Base-by-base conservation (phyloP, 305 asterid species). In the Fraxinus baroniana region DNA sequence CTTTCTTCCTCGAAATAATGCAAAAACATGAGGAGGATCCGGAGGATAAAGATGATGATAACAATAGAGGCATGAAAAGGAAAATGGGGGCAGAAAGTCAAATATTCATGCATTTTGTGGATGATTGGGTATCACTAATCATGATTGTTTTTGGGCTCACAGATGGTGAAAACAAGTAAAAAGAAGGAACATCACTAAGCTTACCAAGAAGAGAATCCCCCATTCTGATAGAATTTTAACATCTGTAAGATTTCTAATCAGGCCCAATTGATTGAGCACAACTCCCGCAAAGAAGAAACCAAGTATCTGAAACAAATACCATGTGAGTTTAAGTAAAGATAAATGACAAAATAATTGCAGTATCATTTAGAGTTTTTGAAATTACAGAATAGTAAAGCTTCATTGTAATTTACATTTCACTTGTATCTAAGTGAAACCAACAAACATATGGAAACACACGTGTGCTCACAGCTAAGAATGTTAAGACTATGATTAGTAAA, bases 231-330 rank as follows among this genome's bases (percentile, higher is more conserved):
- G 93, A 89, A 94, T 85, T 89, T 96, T 94, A 86, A 96, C 94
- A 87, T 96, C 99, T 3, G 83, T 94, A 82, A 96, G 87, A 92
- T 96, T 96, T 86, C 95, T 91, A 84, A 96, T 94, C 82, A 92
- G 86, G 83, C 99, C 99, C 82, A 96, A 82, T 74, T 93, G 99
- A 87, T 94, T 96, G 84, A 96, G 98, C 85, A 96, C 98, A 81
- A 96, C 91, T 81, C 99, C 99, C 55, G 98, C 98, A 81, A 90
- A 96, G 94, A 96, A 96, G 93, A 96, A 96, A 85, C 99, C 99
- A 78, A 96, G 97, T 86, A 96, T 96, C 99, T 96, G 97, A 88
- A 90, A 85, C 83, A 85, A 81, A 85, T 32, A 64, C 32, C 49
- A 7, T 12, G 15, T 12, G 37, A 55, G 36, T 26, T 26, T 2